A percentile compares a stretch with the other conserved stretches of the same genome.
Evolutionary conservation across 2,329 filamentous ascomycete genomes (phyloP).

Genomic region (Penicillium crustosum): DNA sequence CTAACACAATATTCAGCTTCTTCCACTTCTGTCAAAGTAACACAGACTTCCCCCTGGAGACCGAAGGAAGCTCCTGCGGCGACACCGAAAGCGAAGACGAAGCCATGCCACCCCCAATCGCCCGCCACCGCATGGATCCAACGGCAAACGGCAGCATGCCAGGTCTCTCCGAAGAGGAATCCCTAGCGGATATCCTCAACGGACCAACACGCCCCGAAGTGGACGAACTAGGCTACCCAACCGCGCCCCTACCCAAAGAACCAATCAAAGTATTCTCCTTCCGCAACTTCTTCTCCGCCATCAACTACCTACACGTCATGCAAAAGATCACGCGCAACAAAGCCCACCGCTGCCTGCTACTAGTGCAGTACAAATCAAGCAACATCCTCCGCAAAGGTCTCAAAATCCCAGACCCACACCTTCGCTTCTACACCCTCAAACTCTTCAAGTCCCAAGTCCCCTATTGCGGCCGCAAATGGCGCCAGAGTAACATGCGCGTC

Average conservation of each 20-base stretch:
- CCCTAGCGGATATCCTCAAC: slow-evolving; percentile 25
- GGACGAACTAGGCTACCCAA: slow-evolving; percentile 83
- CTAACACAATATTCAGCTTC: slow-evolving; percentile 59
- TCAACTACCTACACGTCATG: slow-evolving; percentile 93
- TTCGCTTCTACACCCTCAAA: slow-evolving; percentile 93
- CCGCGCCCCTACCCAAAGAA: slow-evolving; percentile 61
- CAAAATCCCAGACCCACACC: slow-evolving; percentile 80
- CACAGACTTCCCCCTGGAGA: slow-evolving; percentile 58
- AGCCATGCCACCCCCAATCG: slow-evolving; percentile 79
- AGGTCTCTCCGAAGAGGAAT: slow-evolving; percentile 28
- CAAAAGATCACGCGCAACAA: slow-evolving; percentile 97
- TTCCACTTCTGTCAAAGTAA: slow-evolving; percentile 83
- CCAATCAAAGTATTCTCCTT: slow-evolving; percentile 89
- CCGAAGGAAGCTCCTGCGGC: slow-evolving; percentile 35
- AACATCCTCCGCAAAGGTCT: slow-evolving; percentile 89
- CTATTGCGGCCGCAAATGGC: slow-evolving; percentile 97
- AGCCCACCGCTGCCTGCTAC: slow-evolving; percentile 86
- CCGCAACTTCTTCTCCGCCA: slow-evolving; percentile 91
- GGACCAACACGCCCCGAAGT: slow-evolving; percentile 56
- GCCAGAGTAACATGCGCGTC: slow-evolving; percentile 96
- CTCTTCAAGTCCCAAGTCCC: slow-evolving; percentile 98
- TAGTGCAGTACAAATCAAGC: slow-evolving; percentile 93
- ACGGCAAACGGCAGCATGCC: slow-evolving; percentile 25
- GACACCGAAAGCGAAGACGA: slow-evolving; percentile 61
- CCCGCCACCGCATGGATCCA: slow-evolving; percentile 52